Conservation (phyloP, 192 early-diverging fungal species). For the Diversispora epigaea region DNA sequence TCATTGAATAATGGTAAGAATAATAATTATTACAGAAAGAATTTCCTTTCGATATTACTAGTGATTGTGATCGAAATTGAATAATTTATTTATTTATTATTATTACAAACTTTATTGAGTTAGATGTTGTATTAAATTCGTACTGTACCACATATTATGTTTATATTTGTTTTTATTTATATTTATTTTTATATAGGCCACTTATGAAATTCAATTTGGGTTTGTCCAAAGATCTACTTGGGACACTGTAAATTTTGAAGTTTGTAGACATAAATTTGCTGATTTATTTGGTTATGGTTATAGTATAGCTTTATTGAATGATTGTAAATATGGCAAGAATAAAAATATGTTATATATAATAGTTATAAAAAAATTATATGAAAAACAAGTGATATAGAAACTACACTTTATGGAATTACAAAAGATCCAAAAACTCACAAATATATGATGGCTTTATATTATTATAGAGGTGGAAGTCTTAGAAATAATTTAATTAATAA, state of each 20-base stretch:
- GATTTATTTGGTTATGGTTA: conserved; percentile 95
- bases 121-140: too few relatives aligned
- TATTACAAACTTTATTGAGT: too few relatives aligned
- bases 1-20: background rate
- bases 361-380: too few relatives aligned
- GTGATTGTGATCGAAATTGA: conserved; percentile 52
- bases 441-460: too few relatives aligned
- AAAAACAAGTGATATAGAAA: too few relatives aligned
- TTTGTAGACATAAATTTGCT: conserved; percentile 95
- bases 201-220: conserved; percentile 96
- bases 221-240: conserved; percentile 87
- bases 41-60: conserved; percentile 82
- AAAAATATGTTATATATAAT: too few relatives aligned
- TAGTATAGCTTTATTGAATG: conserved; percentile 91
- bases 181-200: conserved; percentile 54
- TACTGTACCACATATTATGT: too few relatives aligned
- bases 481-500: too few relatives aligned
- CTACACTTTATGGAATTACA: too few relatives aligned
- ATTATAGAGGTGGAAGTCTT: too few relatives aligned
- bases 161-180: background rate
- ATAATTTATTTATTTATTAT: background rate
- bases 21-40: conserved; percentile 63
- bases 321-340: conserved; percentile 82
- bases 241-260: conserved; percentile 93
- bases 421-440: too few relatives aligned